Base-by-base conservation (phyloP, 139 green algal species). In the Auxenochlorella protothecoides region DNA sequence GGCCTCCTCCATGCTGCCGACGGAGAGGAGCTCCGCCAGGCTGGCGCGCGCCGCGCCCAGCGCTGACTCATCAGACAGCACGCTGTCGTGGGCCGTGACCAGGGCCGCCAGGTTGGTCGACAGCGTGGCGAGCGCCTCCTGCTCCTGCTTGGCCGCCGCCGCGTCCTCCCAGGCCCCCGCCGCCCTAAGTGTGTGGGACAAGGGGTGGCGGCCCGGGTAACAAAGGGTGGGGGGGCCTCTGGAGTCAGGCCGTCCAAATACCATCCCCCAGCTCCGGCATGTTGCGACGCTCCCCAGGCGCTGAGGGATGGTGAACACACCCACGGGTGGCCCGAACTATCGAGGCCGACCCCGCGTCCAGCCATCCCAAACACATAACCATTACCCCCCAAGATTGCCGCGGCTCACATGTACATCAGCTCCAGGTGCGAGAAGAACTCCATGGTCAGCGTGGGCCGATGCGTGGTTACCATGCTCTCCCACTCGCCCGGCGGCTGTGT, bases 341-440 rank as follows among this genome's bases (percentile, higher is more conserved):
- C 2, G 8, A n/a, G 9, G 56, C 15, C 5, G 44, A 13, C 53
- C 9, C 61, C 55, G 14, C 11, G 6, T 4, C 44, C 3, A 44
- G 27, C 27, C 27, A 44, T 44, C 27, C 27, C 27, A 44, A 44
- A 44, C 27, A 44, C 27, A 44, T 44, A 1, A 0, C 27, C 27
- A 44, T 44, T 44, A 0, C 27, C 27, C 27, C 27, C 27, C 27
- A 44, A 44, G 27, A 44, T 44, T 1, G 27, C 27, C 27, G 27
- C 27, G 3, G 9, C 72, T 63, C 59, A 72, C 72, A 13, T 59
- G 54, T 79, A 57, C 9, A 69, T 65, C 53, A 83, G 55, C 11
- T 85, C 70, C 61, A 83, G n/a, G 68, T 86, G 79, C 7, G 81
- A 64, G 64, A 92, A 92, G 70, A 90, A 92, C 54, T 83, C 79